Evolutionary conservation across 371 early-diverging fungal genomes (phyloP).

Genomic region (Batkoa obscura): DNA sequence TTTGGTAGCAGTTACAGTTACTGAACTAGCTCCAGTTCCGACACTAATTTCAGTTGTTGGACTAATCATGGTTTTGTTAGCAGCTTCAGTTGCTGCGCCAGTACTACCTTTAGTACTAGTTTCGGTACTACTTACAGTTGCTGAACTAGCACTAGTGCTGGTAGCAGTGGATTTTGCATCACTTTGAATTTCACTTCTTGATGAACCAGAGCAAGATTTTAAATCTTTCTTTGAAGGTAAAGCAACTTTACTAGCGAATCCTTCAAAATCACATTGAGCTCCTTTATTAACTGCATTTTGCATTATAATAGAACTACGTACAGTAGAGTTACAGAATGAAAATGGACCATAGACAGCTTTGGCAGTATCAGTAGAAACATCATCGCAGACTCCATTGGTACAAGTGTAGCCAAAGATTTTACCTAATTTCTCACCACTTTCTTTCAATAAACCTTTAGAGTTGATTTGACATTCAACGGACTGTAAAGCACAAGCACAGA

Average conservation of each 20-base stretch:
- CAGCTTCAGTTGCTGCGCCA: no score
- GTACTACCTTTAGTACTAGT: no score
- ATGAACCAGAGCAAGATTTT: no score
- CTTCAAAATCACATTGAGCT: neutral
- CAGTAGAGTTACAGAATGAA: constrained; percentile 1
- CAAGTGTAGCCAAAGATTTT: neutral
- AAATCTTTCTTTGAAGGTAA: no score
- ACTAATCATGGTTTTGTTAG: no score
- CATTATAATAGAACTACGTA: neutral
- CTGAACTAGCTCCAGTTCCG: no score
- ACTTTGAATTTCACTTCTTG: no score
- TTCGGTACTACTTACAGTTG: no score
- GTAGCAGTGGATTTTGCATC: no score
- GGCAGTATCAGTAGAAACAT: neutral
- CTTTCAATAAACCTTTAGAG: neutral
- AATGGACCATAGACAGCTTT: neutral
- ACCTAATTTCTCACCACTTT: neutral
- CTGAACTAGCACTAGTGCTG: no score
- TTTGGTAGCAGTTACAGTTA: no score
- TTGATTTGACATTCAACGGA: neutral
- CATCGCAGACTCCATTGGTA: neutral
- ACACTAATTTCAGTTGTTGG: no score
- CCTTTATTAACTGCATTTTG: neutral
- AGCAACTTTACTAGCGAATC: neutral
- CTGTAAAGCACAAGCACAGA: constrained; percentile 37